Conservation (phyloP, 495 filamentous ascomycete genomes). For the Hyaloscypha bicolor region DNA sequence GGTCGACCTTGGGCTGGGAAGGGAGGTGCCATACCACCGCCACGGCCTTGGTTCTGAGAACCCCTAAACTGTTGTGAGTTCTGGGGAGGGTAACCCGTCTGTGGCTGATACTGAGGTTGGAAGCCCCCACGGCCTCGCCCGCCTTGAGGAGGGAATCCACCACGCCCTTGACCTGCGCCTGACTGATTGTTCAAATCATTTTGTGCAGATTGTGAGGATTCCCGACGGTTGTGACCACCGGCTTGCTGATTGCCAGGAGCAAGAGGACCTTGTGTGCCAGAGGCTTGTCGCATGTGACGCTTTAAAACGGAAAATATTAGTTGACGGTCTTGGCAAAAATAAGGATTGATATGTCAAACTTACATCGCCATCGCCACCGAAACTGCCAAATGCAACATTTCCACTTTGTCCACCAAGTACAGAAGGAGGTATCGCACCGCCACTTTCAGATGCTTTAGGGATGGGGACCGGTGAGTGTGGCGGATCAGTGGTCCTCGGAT, state of each 20-base stretch:
- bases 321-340: not conserved
- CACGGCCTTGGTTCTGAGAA: slow-evolving; percentile 63
- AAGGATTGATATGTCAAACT: slow-evolving; percentile 39
- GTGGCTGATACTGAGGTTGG: slow-evolving; percentile 58
- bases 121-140: slow-evolving; percentile 69
- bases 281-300: slow-evolving; percentile 59
- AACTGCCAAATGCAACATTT: slow-evolving; percentile 78
- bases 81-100: slow-evolving; percentile 62
- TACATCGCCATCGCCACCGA: slow-evolving; percentile 74
- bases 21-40: slow-evolving; percentile 61
- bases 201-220: slow-evolving; percentile 79
- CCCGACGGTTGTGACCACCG: slow-evolving; percentile 73
- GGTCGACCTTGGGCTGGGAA: slow-evolving; percentile 62
- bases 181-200: slow-evolving; percentile 69
- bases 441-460: slow-evolving; percentile 81
- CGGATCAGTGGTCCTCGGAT: slow-evolving; percentile 68
- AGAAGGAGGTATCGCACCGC: slow-evolving; percentile 81
- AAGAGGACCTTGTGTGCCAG: slow-evolving; percentile 59
- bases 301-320: slow-evolving; percentile 41
- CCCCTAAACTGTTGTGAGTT: slow-evolving; percentile 58
- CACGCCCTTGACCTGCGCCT: slow-evolving; percentile 56
- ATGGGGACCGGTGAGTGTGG: slow-evolving; percentile 86
- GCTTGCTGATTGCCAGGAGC: slow-evolving; percentile 56
- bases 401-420: slow-evolving; percentile 60
- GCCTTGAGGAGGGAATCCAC: slow-evolving; percentile 46